Conservation (phyloP, 2,329 filamentous ascomycete species). For the Trichoderma gracile region DNA sequence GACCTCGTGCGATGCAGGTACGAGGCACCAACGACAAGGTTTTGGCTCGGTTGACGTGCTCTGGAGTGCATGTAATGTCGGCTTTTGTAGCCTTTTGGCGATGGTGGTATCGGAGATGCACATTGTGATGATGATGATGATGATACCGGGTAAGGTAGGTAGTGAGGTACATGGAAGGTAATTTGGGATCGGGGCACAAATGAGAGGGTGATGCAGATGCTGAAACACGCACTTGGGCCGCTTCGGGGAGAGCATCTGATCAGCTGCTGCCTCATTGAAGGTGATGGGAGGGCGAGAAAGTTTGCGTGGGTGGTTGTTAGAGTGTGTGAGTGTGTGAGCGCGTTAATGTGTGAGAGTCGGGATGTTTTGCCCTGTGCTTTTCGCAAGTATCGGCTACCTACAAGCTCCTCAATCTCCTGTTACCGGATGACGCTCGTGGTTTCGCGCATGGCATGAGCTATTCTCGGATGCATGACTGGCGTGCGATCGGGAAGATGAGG, state of each 20-base stretch:
- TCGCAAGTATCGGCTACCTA: not conserved
- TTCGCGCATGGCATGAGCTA: not conserved
- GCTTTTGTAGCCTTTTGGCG: too few relatives aligned
- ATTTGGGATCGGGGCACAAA: not conserved
- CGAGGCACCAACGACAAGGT: not conserved
- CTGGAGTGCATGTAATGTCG: not conserved
- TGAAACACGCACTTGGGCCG: constrained; percentile 21
- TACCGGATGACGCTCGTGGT: not conserved
- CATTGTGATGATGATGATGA: not conserved
- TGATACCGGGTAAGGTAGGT: too few relatives aligned
- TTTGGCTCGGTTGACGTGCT: not conserved
- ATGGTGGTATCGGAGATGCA: not conserved
- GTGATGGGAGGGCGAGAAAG: not conserved
- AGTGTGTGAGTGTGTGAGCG: too few relatives aligned
- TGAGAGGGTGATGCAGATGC: constrained; percentile 15
- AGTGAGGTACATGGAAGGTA: too few relatives aligned
- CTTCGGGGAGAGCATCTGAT: not conserved
- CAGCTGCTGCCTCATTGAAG: not conserved
- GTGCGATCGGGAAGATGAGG: constrained; percentile 6
- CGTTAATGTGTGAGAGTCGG: not conserved
- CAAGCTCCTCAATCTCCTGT: not conserved
- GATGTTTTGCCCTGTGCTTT: constrained; percentile 5
- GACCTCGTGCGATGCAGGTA: constrained; percentile 3
- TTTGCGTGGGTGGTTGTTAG: not conserved
- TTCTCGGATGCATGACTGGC: constrained; percentile 7